Evolutionary conservation across 2,329 filamentous ascomycete genomes (phyloP).

Genomic region (Sporothrix dimorphospora): DNA sequence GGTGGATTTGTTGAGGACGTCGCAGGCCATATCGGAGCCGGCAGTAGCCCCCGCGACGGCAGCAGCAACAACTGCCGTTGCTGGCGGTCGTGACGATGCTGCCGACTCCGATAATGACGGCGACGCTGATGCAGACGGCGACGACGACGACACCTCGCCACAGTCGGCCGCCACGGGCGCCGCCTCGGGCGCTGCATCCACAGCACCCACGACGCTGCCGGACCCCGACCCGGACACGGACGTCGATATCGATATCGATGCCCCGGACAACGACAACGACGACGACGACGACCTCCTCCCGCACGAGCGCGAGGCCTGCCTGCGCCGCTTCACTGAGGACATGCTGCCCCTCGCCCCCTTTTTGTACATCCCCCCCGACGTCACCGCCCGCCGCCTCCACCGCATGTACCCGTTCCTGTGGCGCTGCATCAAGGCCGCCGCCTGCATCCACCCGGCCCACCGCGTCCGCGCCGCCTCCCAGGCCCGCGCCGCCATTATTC

Average conservation of each 20-base stretch:
- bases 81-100: too few species aligned
- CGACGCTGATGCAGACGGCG: not conserved
- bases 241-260: not conserved
- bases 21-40: constrained; percentile 39
- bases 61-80: too few species aligned
- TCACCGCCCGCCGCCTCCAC: constrained; percentile 46
- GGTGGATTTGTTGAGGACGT: constrained; percentile 46
- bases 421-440: constrained; percentile 52
- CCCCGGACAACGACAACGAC: not conserved
- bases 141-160: not conserved
- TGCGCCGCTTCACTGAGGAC: constrained; percentile 48
- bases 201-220: not conserved
- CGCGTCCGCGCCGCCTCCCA: constrained; percentile 47
- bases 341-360: constrained; percentile 39
- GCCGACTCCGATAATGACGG: not conserved
- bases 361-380: constrained; percentile 44
- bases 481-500: constrained; percentile 49
- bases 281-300: constrained; percentile 7
- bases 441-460: constrained; percentile 47
- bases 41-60: not conserved
- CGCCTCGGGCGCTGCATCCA: not conserved
- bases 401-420: constrained; percentile 55
- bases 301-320: constrained; percentile 35
- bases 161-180: not conserved
- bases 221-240: not conserved